These are phyloP conservation scores for Solanum chaucha DNA, from an alignment of 257 asterid genomes.

Conservation along the genomic window DNA sequence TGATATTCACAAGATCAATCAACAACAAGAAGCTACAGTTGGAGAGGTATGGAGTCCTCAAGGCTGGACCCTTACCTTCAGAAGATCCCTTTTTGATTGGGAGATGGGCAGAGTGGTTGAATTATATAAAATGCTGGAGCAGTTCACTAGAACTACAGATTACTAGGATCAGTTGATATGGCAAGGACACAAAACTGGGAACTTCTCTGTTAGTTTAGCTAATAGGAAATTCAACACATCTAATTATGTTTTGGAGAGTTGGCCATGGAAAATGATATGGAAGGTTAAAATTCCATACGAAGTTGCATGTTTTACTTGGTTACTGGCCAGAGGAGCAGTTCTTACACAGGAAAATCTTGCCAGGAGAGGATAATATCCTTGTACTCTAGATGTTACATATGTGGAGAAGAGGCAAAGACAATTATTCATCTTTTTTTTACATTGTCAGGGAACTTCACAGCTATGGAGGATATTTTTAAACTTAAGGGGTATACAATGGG, in stretches of 20 bases:
- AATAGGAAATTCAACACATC: background rate
- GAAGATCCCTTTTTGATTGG: background rate
- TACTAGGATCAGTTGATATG: background rate
- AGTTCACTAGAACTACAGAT: background rate
- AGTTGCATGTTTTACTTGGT: background rate
- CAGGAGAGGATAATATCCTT: background rate
- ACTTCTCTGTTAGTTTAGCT: background rate
- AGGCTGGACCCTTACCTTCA: background rate
- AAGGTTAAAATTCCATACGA: background rate
- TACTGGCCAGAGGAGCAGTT: background rate
- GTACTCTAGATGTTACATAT: background rate
- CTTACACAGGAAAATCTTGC: background rate
- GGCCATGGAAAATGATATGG: background rate
- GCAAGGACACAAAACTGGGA: background rate
- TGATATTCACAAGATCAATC: background rate
- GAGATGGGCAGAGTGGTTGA: background rate
- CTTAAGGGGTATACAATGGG: background rate
- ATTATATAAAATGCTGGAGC: background rate
- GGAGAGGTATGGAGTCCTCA: background rate
- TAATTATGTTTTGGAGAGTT: background rate
- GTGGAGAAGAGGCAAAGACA: background rate
- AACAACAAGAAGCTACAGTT: background rate
- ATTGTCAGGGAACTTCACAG: background rate
- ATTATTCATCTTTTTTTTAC: background rate
- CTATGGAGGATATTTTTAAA: background rate